Conservation (phyloP, 345 rosid species). For the Excoecaria cochinchinensis region DNA sequence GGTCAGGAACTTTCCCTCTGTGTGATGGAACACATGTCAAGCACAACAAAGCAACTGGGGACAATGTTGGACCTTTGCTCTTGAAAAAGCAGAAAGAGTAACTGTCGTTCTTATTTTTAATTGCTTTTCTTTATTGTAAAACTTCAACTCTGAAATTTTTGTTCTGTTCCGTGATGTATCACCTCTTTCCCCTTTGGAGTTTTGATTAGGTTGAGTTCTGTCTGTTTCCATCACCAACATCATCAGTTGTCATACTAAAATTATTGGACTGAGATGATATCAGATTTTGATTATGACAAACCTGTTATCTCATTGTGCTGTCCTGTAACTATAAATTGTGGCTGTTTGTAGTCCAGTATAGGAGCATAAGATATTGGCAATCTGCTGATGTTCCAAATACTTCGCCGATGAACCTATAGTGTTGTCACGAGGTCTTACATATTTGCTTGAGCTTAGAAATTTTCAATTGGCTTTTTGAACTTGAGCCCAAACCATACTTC, state of each 20-base stretch:
- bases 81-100: conserved; percentile 49
- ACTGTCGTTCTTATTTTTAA: not conserved
- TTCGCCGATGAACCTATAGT: not conserved
- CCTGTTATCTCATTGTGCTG: not conserved
- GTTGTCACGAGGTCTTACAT: not conserved
- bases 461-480: not conserved
- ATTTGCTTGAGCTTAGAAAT: not conserved
- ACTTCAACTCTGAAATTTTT: not conserved
- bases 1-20: conserved; percentile 83
- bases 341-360: not conserved
- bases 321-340: not conserved
- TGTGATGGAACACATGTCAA: conserved; percentile 93
- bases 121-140: conserved; percentile 39
- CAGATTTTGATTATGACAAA: not conserved
- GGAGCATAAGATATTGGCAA: not conserved
- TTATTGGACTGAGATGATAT: not conserved
- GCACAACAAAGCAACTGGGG: conserved; percentile 95
- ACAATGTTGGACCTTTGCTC: conserved; percentile 79
- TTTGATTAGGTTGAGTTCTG: not conserved
- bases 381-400: not conserved
- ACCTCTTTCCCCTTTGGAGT: not conserved
- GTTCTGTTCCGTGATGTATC: not conserved
- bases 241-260: not conserved
- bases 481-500: not conserved
- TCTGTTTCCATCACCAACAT: not conserved